These are phyloP conservation scores for Eucalyptus leucophloia DNA, from an alignment of 345 rosid genomes.

Conservation along the genomic window DNA sequence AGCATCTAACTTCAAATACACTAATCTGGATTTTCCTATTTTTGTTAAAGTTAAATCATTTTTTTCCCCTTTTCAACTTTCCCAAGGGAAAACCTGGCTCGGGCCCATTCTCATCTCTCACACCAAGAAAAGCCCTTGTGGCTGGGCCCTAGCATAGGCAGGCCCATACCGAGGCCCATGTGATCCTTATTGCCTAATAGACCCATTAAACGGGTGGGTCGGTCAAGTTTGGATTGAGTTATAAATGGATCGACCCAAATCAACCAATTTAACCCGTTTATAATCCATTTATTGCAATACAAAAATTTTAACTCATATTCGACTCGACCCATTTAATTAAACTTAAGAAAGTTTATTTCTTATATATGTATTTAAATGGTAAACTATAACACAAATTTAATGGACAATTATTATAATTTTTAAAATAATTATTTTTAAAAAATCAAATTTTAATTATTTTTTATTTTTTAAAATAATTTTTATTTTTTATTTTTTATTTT, in stretches of 20 bases:
- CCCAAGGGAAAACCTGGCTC: neutral
- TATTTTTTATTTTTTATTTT: too few relatives aligned
- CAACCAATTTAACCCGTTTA: accelerated
- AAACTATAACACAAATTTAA: too few relatives aligned
- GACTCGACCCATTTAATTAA: too few relatives aligned
- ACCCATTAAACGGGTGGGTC: too few relatives aligned
- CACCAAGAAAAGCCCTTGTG: neutral
- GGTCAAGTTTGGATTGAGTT: accelerated
- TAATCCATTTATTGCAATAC: too few relatives aligned
- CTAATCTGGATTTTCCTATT: neutral
- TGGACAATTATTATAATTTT: too few relatives aligned
- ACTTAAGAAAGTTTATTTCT: accelerated
- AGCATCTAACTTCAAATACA: neutral
- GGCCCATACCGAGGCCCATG: neutral
- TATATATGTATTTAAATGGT: too few relatives aligned
- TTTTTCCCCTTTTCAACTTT: neutral
- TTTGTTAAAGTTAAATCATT: neutral
- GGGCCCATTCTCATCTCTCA: neutral
- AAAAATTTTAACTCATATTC: accelerated
- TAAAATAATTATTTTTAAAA: too few relatives aligned
- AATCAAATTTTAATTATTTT: too few relatives aligned
- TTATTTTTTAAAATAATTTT: too few relatives aligned
- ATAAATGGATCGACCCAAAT: accelerated
- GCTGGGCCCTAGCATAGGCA: neutral
- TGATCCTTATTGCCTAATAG: neutral